Percentiles rank a stretch among this genome's conserved stretches.
Conservation (phyloP, 2,329 filamentous ascomycete species). For the Cadophora sp. region DNA sequence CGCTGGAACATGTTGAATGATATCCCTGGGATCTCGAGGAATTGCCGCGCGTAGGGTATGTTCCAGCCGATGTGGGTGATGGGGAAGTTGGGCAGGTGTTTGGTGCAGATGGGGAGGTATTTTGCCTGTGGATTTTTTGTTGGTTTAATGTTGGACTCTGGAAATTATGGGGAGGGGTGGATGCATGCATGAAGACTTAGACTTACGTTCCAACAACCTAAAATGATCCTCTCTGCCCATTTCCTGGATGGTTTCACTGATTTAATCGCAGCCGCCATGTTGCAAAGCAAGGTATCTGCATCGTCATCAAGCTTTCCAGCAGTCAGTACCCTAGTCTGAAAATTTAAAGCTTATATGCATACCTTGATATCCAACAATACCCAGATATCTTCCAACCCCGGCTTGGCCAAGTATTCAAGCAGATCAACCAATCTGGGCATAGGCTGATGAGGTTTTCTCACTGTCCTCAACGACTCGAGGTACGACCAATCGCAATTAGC, state of each 20-base stretch:
- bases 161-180: no score
- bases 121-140: constrained; percentile 54
- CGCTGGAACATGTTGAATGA: constrained; percentile 80
- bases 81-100: constrained; percentile 67
- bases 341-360: constrained; percentile 23
- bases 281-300: constrained; percentile 71
- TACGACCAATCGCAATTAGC: constrained; percentile 80
- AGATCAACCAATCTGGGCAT: constrained; percentile 81
- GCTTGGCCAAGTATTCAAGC: constrained; percentile 71
- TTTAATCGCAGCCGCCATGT: constrained; percentile 69
- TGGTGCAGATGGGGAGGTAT: constrained; percentile 69
- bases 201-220: constrained; percentile 82
- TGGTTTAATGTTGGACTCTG: constrained; percentile 21
- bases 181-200: no score
- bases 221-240: constrained; percentile 77
- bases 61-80: constrained; percentile 73
- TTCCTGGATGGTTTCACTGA: constrained; percentile 57
- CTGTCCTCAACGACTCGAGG: constrained; percentile 70
- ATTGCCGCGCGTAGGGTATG: constrained; percentile 67
- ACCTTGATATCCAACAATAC: constrained; percentile 89
- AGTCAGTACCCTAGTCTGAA: neutral
- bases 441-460: constrained; percentile 69
- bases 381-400: constrained; percentile 74
- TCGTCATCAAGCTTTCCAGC: constrained; percentile 68
- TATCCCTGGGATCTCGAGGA: constrained; percentile 70